Evolutionary conservation across 1,139 yeast species (phyloP), one percentile per base, ranked within the genome.

Genomic region (Yueomyces sp.): DNA sequence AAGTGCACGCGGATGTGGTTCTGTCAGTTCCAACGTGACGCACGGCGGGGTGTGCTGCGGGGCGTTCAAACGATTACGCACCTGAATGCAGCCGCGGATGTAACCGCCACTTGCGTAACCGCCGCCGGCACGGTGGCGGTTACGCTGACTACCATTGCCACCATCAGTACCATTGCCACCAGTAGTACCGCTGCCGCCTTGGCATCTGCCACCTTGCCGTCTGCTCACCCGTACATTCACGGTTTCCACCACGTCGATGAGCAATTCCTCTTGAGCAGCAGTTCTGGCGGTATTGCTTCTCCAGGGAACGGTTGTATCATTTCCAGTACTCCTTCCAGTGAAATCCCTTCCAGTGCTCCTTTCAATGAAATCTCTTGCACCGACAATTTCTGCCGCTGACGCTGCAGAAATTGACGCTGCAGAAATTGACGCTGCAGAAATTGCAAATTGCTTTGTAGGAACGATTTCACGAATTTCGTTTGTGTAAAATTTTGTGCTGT

Each of bases 181-280:
- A 19, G 19, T 19, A 19, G 2, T 19, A 19, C 19, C 19, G 19
- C 37, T 27, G 12, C 29, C 27, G 7, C 35, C 12, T 38, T 43
- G 38, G 30, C 41, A 27, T 30, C 38, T 36, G 29, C 27, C 31
- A 36, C 44, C 36, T 27, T 39, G 40, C 28, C 32, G 26, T 46
- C 34, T 39, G 42, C 51, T 39, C 49, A 45, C 28, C 60, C 60
- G 8, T 58, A 64, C 41, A 65, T 65, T 33, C 72, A 84, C 61
- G 0, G 71, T 66, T 57, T 86, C 96, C 4, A 70, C 65, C 4
- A 87, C 61, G 60, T 87, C 96, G 7, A 87, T 81, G 59, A 78
- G 84, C 64, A 87, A 72, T 61, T 87, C 96, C 58, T 86, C 84
- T 50, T 76, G 79, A 4, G 84, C 70, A 6, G 9, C 31, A 59